Conservation (phyloP, 441 rosid species). For the Omphalea diandra region DNA sequence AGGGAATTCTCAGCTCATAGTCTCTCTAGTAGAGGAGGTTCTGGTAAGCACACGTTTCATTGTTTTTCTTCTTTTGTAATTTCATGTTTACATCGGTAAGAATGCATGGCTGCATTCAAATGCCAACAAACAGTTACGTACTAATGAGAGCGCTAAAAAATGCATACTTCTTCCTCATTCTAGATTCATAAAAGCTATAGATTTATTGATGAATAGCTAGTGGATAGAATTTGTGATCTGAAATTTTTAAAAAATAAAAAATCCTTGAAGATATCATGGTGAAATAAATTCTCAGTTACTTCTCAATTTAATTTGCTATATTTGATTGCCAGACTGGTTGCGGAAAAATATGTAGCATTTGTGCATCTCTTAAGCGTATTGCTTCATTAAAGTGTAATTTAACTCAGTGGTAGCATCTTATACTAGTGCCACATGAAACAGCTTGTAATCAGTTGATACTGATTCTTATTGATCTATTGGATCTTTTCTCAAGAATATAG, state of each 20-base stretch:
- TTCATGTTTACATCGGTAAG: not conserved
- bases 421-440: not conserved
- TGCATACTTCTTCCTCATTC: not conserved
- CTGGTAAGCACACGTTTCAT: constrained; percentile 46
- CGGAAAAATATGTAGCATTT: not conserved
- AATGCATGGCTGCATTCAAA: not conserved
- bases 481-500: not conserved
- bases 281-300: not conserved
- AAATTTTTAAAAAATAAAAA: not conserved
- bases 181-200: not conserved
- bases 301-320: not conserved
- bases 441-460: not conserved
- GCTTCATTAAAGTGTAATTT: not conserved
- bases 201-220: not conserved
- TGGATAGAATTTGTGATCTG: not conserved
- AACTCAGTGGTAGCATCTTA: not conserved
- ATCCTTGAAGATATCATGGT: not conserved
- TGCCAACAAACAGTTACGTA: not conserved
- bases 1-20: constrained; percentile 56
- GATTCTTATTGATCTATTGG: constrained; percentile 6
- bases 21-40: constrained; percentile 63
- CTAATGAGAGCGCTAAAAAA: not conserved
- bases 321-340: not conserved
- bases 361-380: not conserved
- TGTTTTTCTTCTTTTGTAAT: not conserved